Conservation (phyloP, 2,329 filamentous ascomycete genomes). For the Sporothrix dimorphospora region DNA sequence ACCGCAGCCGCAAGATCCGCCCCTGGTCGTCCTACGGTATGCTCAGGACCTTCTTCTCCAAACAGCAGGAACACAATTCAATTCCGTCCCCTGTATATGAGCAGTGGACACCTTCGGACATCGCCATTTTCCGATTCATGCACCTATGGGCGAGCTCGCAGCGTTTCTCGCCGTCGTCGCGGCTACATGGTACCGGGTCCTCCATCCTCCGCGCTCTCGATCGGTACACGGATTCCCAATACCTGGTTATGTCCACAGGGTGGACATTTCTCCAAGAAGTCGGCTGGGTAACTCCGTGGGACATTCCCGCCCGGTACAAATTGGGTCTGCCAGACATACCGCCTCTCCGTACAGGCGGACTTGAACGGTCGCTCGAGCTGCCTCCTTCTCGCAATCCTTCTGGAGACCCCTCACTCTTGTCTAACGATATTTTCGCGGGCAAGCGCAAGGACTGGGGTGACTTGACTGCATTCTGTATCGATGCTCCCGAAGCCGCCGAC, state of each 20-base stretch:
- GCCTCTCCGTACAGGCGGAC: slow-evolving; percentile 48
- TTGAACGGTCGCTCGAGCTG: slow-evolving; percentile 44
- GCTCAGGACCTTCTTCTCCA: slow-evolving; percentile 43
- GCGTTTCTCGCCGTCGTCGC: slow-evolving; percentile 56
- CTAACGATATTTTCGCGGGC: slow-evolving; percentile 50
- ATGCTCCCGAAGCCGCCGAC: slow-evolving; percentile 65
- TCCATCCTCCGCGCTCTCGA: slow-evolving; percentile 64
- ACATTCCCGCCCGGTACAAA: slow-evolving; percentile 67
- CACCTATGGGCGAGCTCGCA: slow-evolving; percentile 67
- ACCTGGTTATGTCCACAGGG: slow-evolving; percentile 51
- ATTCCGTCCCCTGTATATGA: slow-evolving; percentile 30
- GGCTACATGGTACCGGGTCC: slow-evolving; percentile 64
- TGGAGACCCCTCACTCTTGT: slow-evolving; percentile 30
- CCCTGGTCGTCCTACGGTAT: slow-evolving; percentile 56
- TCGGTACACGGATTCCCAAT: slow-evolving; percentile 58
- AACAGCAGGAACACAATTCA: not conserved
- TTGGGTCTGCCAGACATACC: slow-evolving; percentile 55
- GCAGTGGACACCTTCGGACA: slow-evolving; percentile 54
- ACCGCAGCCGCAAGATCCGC: slow-evolving; percentile 54
- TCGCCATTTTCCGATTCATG: slow-evolving; percentile 67
- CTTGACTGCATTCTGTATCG: slow-evolving; percentile 73
- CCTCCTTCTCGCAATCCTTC: slow-evolving; percentile 26
- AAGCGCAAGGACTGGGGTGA: slow-evolving; percentile 62
- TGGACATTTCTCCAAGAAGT: slow-evolving; percentile 77
- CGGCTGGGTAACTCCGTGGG: slow-evolving; percentile 71